Evolutionary conservation across 176 grass and related monocot species (phyloP), one percentile per base, ranked within the genome.

Genomic region (Miscanthus lutarioriparius): DNA sequence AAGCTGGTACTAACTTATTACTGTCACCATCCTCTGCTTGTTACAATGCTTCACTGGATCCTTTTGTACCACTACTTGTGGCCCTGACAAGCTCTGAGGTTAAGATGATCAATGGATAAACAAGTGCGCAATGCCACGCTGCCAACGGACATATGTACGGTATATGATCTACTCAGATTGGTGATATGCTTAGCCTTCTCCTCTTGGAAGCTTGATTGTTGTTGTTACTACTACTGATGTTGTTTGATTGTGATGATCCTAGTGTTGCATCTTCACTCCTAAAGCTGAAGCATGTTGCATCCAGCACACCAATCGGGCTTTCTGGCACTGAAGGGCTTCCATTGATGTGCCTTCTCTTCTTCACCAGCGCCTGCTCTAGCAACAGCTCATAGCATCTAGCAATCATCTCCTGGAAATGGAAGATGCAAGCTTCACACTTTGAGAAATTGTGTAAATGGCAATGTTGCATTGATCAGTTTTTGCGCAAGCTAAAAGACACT

Each of bases 261-360:
- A 48, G 70, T 15, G 65, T 64, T 84, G 70, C 74, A 64, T 91
- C 93, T 85, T 90, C 89, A 44, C 82, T 85, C 75, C 53, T 88
- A 84, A 86, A 95, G 71, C 80, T 87, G 45, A 94, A 81, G 38
- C 81, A 91, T 64, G 86, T 58, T 48, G 80, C 88, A 87, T 95
- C 95, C 78, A 97, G 79, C 77, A 93, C 87, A 1, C 82, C 87
- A 32, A 88, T 73, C n/a, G 95, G 95, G 89, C 95, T 97, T 43
- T 74, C 76, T 19, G 88, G 90, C 76, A 69, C 84, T 36, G 75
- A 90, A 79, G 80, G 19, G 56, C 66, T 84, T 45, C 51, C 67
- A 48, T 65, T 86, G 53, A 36, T 70, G 84, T 78, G 58, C 20
- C 48, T 30, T 82, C 59, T 88, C 76, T 87, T 90, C 71, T 87